Conservation (phyloP, 2,329 filamentous ascomycete genomes). For the Colletotrichum camelliae region DNA sequence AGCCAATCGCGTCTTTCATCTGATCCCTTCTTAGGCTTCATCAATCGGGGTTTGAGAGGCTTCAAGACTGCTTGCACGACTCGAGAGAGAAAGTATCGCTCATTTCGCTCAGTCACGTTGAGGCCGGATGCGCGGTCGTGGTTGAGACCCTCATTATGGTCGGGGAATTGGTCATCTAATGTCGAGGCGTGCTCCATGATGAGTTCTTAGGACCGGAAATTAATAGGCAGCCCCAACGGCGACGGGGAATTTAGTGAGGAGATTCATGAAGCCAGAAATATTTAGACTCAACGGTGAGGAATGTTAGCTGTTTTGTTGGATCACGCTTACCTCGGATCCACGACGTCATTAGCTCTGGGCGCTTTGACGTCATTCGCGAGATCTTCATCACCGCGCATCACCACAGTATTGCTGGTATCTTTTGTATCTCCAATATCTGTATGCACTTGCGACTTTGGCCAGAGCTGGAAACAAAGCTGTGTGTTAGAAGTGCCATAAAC, state of each 20-base stretch:
- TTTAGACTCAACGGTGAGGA: not conserved
- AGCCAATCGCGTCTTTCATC: not conserved
- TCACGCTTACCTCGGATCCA: not conserved
- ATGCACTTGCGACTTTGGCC: no score
- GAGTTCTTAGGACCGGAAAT: accelerated
- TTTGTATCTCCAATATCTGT: no score
- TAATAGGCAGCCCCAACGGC: no score
- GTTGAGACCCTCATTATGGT: accelerated
- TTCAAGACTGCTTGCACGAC: not conserved
- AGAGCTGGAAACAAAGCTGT: no score
- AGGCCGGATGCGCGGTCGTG: not conserved
- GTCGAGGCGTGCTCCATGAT: not conserved
- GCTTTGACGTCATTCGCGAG: not conserved
- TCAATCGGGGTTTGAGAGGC: not conserved
- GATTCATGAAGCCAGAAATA: not conserved
- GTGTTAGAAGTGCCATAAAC: no score
- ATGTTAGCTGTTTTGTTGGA: not conserved
- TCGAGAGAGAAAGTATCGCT: not conserved
- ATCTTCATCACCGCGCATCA: not conserved
- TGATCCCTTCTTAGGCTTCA: not conserved
- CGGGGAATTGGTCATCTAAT: not conserved
- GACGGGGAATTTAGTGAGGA: accelerated
- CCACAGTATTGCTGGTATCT: no score
- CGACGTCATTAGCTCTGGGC: not conserved
- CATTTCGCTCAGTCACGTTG: not conserved